Conservation (phyloP, 192 early-diverging fungal genomes). For the Coemansia sp. region DNA sequence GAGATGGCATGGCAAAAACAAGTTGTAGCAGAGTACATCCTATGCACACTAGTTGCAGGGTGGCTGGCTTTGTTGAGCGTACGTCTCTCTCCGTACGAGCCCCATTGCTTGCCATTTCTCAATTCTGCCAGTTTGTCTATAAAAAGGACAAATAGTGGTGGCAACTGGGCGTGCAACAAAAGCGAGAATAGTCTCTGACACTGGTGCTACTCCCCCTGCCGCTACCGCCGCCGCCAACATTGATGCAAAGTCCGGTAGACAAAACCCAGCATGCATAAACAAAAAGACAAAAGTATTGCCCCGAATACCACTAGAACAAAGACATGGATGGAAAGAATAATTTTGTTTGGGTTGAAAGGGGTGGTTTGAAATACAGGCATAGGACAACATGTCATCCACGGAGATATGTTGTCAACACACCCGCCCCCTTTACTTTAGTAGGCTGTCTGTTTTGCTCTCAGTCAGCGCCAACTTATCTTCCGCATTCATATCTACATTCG, state of each 20-base stretch:
- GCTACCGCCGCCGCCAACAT: not conserved
- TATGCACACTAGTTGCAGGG: not conserved
- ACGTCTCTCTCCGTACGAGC: not conserved
- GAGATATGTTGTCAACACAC: not conserved
- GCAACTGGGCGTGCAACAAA: not conserved
- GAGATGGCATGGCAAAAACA: not conserved
- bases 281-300: not conserved
- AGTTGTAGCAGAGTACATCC: not conserved
- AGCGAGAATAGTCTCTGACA: not conserved
- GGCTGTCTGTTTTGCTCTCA: not conserved
- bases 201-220: not conserved
- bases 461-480: not conserved
- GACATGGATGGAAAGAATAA: not conserved
- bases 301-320: conserved; percentile 8
- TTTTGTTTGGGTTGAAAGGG: not conserved
- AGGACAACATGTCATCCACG: not conserved
- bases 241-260: conserved; percentile 8
- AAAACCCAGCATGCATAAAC: not conserved
- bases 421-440: no score
- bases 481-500: not conserved
- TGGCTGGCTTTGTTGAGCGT: conserved; percentile 9
- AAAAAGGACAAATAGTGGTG: not conserved
- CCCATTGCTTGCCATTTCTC: not conserved
- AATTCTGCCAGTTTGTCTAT: not conserved
- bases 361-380: not conserved